phyloP scores from a whole-genome alignment of 768 basidiomycete genomes.

The Bullera alba region DNA sequence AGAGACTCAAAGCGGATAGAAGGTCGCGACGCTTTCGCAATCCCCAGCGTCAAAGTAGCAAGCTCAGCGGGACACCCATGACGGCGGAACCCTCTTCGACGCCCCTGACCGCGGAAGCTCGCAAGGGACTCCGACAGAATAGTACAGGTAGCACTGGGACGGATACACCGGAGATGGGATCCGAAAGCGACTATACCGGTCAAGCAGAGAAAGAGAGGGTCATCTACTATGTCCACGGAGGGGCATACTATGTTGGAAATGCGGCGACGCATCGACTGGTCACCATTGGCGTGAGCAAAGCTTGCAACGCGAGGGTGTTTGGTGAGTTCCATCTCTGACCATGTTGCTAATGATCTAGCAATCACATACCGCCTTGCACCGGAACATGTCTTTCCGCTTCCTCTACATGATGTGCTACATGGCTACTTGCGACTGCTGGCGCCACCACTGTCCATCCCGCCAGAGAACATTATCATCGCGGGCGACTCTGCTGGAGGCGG shows the following conservation, averaged over 20 bases:
- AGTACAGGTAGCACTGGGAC: background rate
- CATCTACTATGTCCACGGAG: conserved; percentile 89
- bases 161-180: conserved; percentile 12
- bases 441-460: conserved; percentile 73
- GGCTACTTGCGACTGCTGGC: conserved; percentile 81
- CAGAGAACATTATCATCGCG: conserved; percentile 67
- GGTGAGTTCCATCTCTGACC: conserved; percentile 48
- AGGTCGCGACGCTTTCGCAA: conserved; percentile 30
- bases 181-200: conserved; percentile 6
- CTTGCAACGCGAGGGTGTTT: conserved; percentile 81
- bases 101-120: background rate
- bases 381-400: conserved; percentile 88
- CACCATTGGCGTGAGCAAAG: conserved; percentile 83
- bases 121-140: background rate
- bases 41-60: no score
- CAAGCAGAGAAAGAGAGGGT: conserved; percentile 55
- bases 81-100: background rate
- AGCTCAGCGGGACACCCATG: background rate
- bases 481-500: conserved; percentile 96
- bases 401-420: conserved; percentile 73
- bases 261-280: conserved; percentile 83
- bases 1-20: conserved; percentile 74
- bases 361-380: conserved; percentile 94
- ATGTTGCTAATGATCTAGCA: conserved; percentile 49
- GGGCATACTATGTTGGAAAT: conserved; percentile 87